Conservation (phyloP, 108 stramenopile species). For the Cyclotella sp. region DNA sequence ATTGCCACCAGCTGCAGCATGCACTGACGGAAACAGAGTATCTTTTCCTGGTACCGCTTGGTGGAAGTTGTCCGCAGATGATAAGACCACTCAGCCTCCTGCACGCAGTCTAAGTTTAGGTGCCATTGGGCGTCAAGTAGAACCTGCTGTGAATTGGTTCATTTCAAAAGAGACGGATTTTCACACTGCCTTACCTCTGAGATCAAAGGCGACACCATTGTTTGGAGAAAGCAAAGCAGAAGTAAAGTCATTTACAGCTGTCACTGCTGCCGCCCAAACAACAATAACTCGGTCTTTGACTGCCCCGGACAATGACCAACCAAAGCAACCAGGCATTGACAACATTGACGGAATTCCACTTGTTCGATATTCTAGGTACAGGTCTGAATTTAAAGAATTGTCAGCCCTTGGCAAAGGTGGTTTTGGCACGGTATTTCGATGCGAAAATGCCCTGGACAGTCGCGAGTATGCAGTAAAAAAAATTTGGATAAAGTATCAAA, state of each 20-base stretch:
- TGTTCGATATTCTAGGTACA: constrained; percentile 82
- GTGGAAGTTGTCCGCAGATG: constrained; percentile 12
- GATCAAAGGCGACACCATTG: not conserved
- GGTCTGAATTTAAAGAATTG: constrained; percentile 81
- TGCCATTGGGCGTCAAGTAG: constrained; percentile 30
- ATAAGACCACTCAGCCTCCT: constrained; percentile 24
- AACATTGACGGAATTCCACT: constrained; percentile 75
- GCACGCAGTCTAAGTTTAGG: constrained; percentile 37
- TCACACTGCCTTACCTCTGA: not conserved
- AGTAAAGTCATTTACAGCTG: not conserved
- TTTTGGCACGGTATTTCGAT: constrained; percentile 90
- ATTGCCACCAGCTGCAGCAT: constrained; percentile 3
- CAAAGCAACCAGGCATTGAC: constrained; percentile 17
- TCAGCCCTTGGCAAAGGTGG: constrained; percentile 86
- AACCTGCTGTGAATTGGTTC: constrained; percentile 11
- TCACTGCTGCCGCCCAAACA: constrained; percentile 4
- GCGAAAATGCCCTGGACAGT: constrained; percentile 83
- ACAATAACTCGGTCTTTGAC: constrained; percentile 14
- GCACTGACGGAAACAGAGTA: not conserved
- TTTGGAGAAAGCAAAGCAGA: not conserved
- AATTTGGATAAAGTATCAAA: constrained; percentile 66
- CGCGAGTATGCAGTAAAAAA: constrained; percentile 96
- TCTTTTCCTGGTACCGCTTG: constrained; percentile 23
- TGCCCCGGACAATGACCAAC: constrained; percentile 19
- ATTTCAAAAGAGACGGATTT: constrained; percentile 14